Conservation (phyloP, 2,329 filamentous ascomycete genomes). For the Chaetomium strumarium region DNA sequence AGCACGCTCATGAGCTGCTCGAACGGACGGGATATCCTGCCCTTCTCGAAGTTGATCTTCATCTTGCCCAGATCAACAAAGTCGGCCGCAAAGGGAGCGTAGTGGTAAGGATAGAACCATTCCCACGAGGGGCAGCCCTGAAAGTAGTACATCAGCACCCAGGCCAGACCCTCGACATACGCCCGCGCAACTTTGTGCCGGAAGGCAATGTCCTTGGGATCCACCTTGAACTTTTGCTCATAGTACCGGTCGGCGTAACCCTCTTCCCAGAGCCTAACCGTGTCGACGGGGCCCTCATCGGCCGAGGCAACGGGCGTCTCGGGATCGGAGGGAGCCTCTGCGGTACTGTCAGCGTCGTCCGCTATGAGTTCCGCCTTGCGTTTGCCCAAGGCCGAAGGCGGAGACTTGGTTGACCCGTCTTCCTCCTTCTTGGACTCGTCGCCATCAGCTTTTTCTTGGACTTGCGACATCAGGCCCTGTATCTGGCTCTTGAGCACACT, state of each 20-base stretch:
- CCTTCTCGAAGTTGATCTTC: conserved; percentile 75
- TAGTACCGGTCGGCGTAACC: conserved; percentile 96
- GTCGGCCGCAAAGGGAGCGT: conserved; percentile 93
- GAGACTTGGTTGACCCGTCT: conserved; percentile 17
- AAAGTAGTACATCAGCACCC: conserved; percentile 96
- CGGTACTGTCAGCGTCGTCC: conserved; percentile 51
- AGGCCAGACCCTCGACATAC: conserved; percentile 92
- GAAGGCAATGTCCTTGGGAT: conserved; percentile 75
- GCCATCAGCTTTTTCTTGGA: conserved; percentile 16
- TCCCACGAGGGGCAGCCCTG: conserved; percentile 98
- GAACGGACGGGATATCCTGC: conserved; percentile 81
- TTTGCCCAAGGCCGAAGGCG: conserved; percentile 44
- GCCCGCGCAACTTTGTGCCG: conserved; percentile 79
- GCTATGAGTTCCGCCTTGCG: conserved; percentile 70
- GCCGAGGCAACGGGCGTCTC: conserved; percentile 45
- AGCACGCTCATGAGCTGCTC: conserved; percentile 98
- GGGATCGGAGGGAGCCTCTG: conserved; percentile 46
- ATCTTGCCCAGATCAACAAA: conserved; percentile 79
- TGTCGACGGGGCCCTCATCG: conserved; percentile 67
- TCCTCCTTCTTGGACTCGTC: conserved; percentile 13
- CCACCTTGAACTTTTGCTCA: conserved; percentile 88
- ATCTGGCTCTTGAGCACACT: conserved; percentile 79
- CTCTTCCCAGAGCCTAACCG: conserved; percentile 86
- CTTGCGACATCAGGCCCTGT: conserved; percentile 40
- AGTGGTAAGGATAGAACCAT: conserved; percentile 98